Conservation (phyloP, 805 yeast genomes). For the Hanseniaspora nectarophila region DNA sequence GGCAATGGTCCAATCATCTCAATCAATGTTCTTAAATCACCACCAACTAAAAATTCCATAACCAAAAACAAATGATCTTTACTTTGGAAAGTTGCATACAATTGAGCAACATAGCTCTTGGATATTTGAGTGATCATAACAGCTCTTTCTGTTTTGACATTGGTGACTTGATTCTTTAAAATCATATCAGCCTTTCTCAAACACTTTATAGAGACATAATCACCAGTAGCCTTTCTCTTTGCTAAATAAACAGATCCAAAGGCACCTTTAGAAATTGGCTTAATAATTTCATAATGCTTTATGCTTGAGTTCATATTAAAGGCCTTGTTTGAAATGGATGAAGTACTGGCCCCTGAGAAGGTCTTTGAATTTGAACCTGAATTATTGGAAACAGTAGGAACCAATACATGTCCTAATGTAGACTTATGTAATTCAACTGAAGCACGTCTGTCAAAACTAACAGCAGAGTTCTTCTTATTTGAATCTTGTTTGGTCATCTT, state of each 20-base stretch:
- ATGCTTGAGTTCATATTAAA: conserved; percentile 47
- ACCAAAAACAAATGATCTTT: conserved; percentile 77
- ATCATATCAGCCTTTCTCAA: conserved; percentile 90
- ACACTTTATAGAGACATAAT: conserved; percentile 88
- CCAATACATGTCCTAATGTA: conserved; percentile 8
- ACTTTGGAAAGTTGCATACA: conserved; percentile 80
- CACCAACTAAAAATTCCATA: conserved; percentile 94
- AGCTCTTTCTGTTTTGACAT: conserved; percentile 88
- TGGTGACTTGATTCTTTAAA: conserved; percentile 89
- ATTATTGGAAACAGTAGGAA: not conserved
- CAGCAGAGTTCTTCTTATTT: not conserved
- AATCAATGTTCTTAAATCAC: conserved; percentile 81
- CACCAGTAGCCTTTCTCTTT: conserved; percentile 74
- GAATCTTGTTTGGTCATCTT: not conserved
- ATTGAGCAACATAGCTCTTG: conserved; percentile 82
- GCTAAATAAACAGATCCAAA: conserved; percentile 91
- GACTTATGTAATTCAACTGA: conserved; percentile 1
- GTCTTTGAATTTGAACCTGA: not conserved
- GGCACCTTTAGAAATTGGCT: conserved; percentile 94
- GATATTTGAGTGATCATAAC: conserved; percentile 96
- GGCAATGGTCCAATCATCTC: conserved; percentile 75
- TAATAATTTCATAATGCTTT: conserved; percentile 75
- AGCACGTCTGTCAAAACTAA: not conserved
- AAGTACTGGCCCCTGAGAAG: not conserved
- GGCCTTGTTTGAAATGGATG: not conserved